Base-by-base conservation (phyloP, 2,329 filamentous ascomycete species). In the Aplosporella prunicola region DNA sequence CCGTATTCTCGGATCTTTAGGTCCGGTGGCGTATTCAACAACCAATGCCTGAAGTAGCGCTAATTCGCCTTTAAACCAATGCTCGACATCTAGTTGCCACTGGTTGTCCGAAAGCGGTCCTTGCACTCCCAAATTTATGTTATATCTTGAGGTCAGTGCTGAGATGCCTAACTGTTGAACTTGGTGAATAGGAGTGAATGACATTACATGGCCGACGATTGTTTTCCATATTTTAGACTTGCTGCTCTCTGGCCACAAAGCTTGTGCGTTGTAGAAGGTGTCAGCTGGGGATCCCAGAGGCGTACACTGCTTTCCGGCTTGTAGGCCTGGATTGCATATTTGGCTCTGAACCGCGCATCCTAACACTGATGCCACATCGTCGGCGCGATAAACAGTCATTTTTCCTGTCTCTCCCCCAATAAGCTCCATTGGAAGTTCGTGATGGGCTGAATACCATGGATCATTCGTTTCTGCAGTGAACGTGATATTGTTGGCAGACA, bases 51-150 rank as follows among this genome's bases (percentile, higher is more conserved):
- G 46, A 4, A 47, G 11, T 3, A 20, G 25, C n/a, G 47, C 43
- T 3, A 49, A 18, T 9, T 29, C 23, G 10, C 25, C 28, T 15
- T 25, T 35, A 24, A 37, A 15, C 36, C 34, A 43, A 20, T 47
- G 24, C 25, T 45, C 42, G 7, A 43, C 31, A n/a, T 49, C 47
- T n/a, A 42, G n/a, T 27, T 48, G 35, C 47, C 47, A 49, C 30
- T 49, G 47, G 23, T 48, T 47, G 17, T 27, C 18, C 13, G 44
- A 43, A 9, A 49, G 35, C 5, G 40, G 35, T 5, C 34, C 39
- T 18, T 47, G 45, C 9, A 32, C 13, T 9, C 43, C 43, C 9
- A 20, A 20, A 7, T 22, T 3, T 4, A 32, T n/a, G 15, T 20
- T 9, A 8, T 13, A 22, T 8, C 30, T 22, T 1, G 30, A 20